Evolutionary conservation across 805 yeast genomes (phyloP).

Genomic region (Teunomyces kruisii): DNA sequence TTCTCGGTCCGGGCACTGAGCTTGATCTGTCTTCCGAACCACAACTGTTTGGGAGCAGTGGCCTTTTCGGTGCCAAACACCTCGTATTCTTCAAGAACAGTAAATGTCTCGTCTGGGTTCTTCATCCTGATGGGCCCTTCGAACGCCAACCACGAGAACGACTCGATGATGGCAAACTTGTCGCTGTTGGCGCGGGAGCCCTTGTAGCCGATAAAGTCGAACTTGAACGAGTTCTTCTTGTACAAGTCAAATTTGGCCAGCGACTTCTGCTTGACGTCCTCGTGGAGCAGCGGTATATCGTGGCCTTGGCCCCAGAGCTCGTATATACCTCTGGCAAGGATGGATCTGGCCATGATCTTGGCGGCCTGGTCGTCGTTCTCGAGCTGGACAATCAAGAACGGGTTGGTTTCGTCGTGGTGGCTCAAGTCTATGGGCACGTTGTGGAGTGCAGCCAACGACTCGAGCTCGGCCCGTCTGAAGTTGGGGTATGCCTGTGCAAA

Average conservation of each 20-base stretch:
- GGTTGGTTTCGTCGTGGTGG: slow-evolving; percentile 55
- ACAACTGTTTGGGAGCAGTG: slow-evolving; percentile 52
- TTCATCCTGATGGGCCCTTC: slow-evolving; percentile 79
- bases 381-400: slow-evolving; percentile 70
- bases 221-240: slow-evolving; percentile 62
- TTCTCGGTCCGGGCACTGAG: slow-evolving; percentile 61
- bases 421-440: slow-evolving; percentile 59
- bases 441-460: slow-evolving; percentile 72
- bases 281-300: slow-evolving; percentile 57
- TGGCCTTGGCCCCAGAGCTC: slow-evolving; percentile 81
- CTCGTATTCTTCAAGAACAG: slow-evolving; percentile 73
- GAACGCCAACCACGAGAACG: slow-evolving; percentile 67
- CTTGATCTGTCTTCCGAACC: slow-evolving; percentile 75
- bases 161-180: slow-evolving; percentile 64
- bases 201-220: slow-evolving; percentile 75
- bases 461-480: slow-evolving; percentile 80
- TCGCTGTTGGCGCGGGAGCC: slow-evolving; percentile 56
- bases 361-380: slow-evolving; percentile 67
- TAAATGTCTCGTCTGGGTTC: slow-evolving; percentile 66
- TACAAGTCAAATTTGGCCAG: slow-evolving; percentile 35
- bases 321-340: slow-evolving; percentile 73
- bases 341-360: slow-evolving; percentile 61
- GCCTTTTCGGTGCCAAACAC: slow-evolving; percentile 49
- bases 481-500: slow-evolving; percentile 82
- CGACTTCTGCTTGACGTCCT: slow-evolving; percentile 36